Conservation (phyloP, 768 basidiomycete species). For the Mycena filopes region DNA sequence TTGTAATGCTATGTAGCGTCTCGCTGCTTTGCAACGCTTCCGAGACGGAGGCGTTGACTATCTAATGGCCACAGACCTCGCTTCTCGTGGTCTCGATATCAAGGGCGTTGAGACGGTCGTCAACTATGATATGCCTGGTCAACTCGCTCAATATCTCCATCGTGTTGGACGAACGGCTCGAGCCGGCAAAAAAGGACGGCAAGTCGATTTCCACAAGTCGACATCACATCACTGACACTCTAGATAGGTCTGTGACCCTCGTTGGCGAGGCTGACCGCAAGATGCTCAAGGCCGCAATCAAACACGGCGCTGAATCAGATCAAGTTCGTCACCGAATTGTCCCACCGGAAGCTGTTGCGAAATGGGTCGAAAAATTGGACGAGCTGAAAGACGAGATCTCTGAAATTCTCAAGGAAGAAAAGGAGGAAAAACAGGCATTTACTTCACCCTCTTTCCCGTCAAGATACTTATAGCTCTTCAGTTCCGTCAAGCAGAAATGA, state of each 20-base stretch:
- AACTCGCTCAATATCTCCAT: constrained; percentile 94
- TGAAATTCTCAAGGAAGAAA: constrained; percentile 88
- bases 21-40: constrained; percentile 87
- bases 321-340: constrained; percentile 91
- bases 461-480: constrained; percentile 42
- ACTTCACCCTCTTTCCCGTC: constrained; percentile 26
- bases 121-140: constrained; percentile 98
- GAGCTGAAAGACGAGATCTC: constrained; percentile 80
- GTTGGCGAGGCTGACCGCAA: constrained; percentile 97
- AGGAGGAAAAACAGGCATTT: constrained; percentile 89
- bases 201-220: constrained; percentile 42
- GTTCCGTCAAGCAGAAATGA: constrained; percentile 95
- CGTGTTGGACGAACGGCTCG: constrained; percentile 97
- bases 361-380: constrained; percentile 77
- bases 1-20: constrained; percentile 63
- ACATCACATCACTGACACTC: constrained; percentile 7
- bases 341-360: constrained; percentile 76
- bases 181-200: constrained; percentile 94
- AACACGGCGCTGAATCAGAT: constrained; percentile 81
- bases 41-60: constrained; percentile 90
- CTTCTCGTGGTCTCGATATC: constrained; percentile 95
- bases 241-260: constrained; percentile 91
- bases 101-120: constrained; percentile 98
- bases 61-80: constrained; percentile 96
- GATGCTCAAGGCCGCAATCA: constrained; percentile 95